phyloP scores from a whole-genome alignment of 176 grass and related monocot genomes.

The Dendrocalamus sinicus region DNA sequence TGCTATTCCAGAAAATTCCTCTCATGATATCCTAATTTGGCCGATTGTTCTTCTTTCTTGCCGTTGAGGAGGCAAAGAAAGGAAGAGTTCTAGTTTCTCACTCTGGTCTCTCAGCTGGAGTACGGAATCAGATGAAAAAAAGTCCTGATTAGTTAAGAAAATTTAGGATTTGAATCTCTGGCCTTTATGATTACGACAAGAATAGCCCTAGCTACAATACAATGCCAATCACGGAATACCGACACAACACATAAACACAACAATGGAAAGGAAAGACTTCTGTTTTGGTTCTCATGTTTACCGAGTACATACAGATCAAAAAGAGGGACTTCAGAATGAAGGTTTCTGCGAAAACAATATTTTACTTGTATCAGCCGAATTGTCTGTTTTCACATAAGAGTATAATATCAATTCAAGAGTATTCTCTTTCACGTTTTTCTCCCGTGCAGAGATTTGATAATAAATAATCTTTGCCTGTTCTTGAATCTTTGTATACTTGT shows the following conservation, averaged over 20 bases:
- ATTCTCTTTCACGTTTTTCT: neutral
- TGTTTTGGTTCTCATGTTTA: neutral
- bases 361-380: neutral
- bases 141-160: neutral
- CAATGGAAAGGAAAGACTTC: neutral
- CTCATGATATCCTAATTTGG: too few relatives aligned
- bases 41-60: neutral
- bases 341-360: neutral
- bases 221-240: neutral
- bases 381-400: neutral
- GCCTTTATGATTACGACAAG: neutral
- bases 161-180: neutral
- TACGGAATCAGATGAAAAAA: constrained; percentile 8
- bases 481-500: neutral
- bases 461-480: neutral
- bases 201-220: neutral
- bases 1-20: too few relatives aligned
- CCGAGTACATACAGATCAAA: neutral
- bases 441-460: neutral
- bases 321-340: neutral
- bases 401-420: neutral
- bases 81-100: neutral
- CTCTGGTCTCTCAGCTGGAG: neutral
- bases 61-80: neutral
- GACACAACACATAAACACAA: neutral